These are phyloP conservation scores for Fusarium sp. DNA, from an alignment of 2,329 filamentous ascomycete species.

Conservation along the genomic window DNA sequence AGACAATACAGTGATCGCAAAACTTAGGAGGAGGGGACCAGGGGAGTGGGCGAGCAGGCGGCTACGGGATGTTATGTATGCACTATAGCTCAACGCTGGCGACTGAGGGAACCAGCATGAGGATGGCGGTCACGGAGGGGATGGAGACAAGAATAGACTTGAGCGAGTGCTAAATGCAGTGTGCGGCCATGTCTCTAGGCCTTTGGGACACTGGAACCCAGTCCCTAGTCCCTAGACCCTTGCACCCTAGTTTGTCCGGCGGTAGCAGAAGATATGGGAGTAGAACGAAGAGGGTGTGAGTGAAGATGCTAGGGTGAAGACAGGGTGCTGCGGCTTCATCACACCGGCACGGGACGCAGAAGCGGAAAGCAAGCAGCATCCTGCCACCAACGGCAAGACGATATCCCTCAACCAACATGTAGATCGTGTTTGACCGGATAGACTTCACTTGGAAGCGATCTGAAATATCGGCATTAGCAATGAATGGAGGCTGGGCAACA, in stretches of 20 bases:
- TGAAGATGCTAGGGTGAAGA: constrained; percentile 21
- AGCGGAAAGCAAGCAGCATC: constrained; percentile 25
- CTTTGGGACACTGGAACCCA: constrained; percentile 32
- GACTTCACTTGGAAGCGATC: constrained; percentile 1
- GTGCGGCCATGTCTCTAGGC: constrained; percentile 37
- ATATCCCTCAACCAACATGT: constrained; percentile 12
- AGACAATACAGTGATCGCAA: constrained; percentile 55
- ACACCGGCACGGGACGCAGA: constrained; percentile 42
- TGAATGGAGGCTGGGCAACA: constrained; percentile 16
- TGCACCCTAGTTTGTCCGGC: constrained; percentile 31
- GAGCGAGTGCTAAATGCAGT: constrained; percentile 32
- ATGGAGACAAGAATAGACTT: constrained; percentile 48
- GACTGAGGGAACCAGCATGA: constrained; percentile 41
- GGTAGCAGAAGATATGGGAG: constrained; percentile 28
- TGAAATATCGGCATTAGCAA: constrained; percentile 1
- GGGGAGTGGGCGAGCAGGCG: constrained; percentile 55
- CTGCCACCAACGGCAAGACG: constrained; percentile 16
- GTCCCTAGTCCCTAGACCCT: constrained; percentile 36
- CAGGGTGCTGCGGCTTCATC: constrained; percentile 38
- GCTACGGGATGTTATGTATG: constrained; percentile 64
- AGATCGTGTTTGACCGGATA: constrained; percentile 15
- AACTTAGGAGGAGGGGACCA: constrained; percentile 54
- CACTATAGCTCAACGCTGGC: constrained; percentile 46
- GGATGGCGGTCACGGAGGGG: constrained; percentile 42
- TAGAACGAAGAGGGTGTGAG: constrained; percentile 37